Conservation (phyloP, 164 flowering plant genomes). For the Nelumbo lutea region DNA sequence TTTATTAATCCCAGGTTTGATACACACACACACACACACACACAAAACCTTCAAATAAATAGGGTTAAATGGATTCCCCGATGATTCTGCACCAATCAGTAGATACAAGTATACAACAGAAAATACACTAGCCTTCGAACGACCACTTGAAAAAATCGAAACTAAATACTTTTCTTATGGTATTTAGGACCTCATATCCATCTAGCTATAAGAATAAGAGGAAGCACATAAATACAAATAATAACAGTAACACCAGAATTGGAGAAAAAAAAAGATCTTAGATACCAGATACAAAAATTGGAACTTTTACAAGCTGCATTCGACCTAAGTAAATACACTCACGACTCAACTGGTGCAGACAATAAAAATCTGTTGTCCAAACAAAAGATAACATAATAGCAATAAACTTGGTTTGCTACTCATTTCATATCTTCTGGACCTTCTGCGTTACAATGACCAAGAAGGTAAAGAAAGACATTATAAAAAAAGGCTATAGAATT, state of each 20-base stretch:
- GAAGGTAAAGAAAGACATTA: background rate
- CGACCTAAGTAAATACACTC: background rate
- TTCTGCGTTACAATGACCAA: slow-evolving; percentile 10
- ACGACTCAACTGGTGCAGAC: background rate
- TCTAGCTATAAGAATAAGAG: background rate
- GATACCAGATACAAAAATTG: background rate
- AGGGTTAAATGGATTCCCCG: no score
- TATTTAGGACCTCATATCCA: background rate
- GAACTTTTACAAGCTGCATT: background rate
- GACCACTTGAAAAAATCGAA: background rate
- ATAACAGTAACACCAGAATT: background rate
- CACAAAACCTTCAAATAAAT: background rate
- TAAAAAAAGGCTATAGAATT: background rate
- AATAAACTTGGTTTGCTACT: slow-evolving; percentile 2
- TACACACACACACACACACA: background rate
- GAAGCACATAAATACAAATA: background rate
- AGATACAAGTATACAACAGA: background rate
- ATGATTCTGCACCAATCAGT: background rate
- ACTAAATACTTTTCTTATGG: background rate
- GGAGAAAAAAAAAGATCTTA: background rate
- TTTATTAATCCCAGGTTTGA: background rate
- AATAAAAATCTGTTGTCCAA: background rate
- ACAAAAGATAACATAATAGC: slow-evolving; percentile 4
- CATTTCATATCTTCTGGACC: background rate
- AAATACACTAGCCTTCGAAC: background rate